phyloP scores from a whole-genome alignment of 805 yeast species.

The Candida ulmi region DNA sequence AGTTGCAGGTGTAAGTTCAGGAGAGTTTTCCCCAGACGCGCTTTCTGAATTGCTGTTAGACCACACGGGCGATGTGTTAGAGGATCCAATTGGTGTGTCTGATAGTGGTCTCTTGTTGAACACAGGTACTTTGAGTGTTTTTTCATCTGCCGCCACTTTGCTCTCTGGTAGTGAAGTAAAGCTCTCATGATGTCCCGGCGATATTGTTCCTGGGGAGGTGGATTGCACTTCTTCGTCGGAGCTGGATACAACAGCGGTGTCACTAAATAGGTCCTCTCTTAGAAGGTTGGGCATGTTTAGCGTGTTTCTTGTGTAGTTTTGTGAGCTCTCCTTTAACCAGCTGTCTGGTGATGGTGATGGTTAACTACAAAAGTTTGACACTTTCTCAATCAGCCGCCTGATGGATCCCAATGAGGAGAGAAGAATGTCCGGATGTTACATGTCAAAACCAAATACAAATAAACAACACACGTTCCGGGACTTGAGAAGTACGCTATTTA shows the following conservation, averaged over 20 bases:
- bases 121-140: conserved; percentile 28
- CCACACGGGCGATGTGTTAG: conserved; percentile 46
- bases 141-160: conserved; percentile 1
- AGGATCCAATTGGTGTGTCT: conserved; percentile 66
- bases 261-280: conserved; percentile 8
- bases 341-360: no score
- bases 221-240: conserved; percentile 19
- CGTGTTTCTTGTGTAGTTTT: no score
- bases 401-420: no score
- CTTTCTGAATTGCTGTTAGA: conserved; percentile 23
- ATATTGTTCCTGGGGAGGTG: no score
- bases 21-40: conserved; percentile 25
- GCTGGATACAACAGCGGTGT: conserved; percentile 19
- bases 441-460: no score
- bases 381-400: neutral
- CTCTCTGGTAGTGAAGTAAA: no score
- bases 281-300: neutral
- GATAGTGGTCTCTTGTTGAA: conserved; percentile 69
- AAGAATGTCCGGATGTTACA: no score
- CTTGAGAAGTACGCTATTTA: no score
- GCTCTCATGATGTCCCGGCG: no score
- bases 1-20: conserved; percentile 14
- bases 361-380: no score
- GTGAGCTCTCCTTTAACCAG: no score
- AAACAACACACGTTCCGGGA: no score